Base-by-base conservation (phyloP, 768 basidiomycete genomes). In the Pisolithus albus region DNA sequence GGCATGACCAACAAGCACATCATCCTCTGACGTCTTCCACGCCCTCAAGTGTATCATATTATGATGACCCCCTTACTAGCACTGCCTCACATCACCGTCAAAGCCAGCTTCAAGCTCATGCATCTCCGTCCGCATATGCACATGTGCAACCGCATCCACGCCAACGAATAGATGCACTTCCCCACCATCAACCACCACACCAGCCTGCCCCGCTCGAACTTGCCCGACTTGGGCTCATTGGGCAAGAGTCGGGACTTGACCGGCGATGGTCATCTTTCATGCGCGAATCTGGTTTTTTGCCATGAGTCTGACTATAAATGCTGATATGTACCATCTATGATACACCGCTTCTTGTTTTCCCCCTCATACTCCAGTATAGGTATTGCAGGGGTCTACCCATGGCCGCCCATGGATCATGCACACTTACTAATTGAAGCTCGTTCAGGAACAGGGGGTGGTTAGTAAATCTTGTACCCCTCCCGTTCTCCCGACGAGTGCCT, bases 231-330 rank as follows among this genome's bases (percentile, higher is more conserved):
- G 85, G 85, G 7, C 67, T 86, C 21, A 80, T 81, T 6, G 70
- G 81, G 9, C 70, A 79, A 21, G 76, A 76, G 52, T 79, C 79
- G 39, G 67, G 78, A 32, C 59, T 83, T 37, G 79, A 80, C 48
- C 78, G 79, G 59, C 69, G 78, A 24, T 83, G 82, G 82, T 75
- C 75, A 50, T 76, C 75, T 23, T 82, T 83, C 59, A 80, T 83
- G 79, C 75, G 77, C 21, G 77, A 82, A 52, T 78, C 76, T 8
- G 78, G 26, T 79, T 3, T 69, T 73, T 53, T 61, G 75, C 28
- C 71, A 70, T 53, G 65, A 60, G 9, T 45, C 16, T 24, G 24
- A 7, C 8, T 18, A 45, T 15, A 30, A 30, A 4, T 7, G 40
- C 40, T 41, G 18, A 41, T 41, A 41, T 11, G 8, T 3, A 8